phyloP scores from a whole-genome alignment of 2,329 filamentous ascomycete species.

The Dryadomyces sulphureus region DNA sequence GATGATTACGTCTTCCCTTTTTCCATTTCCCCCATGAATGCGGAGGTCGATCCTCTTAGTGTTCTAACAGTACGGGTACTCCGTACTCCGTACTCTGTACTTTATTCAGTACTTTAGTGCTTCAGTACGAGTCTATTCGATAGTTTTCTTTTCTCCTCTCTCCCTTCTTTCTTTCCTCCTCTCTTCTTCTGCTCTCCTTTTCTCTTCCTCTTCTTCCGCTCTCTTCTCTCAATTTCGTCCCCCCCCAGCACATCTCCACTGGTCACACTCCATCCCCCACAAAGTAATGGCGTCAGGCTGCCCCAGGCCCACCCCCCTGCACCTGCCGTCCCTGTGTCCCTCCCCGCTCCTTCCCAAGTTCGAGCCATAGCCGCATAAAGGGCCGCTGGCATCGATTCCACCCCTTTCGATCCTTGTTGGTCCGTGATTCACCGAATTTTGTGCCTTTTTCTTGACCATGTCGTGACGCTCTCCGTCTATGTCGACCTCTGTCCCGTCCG shows the following conservation, averaged over 20 bases:
- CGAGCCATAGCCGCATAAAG: neutral
- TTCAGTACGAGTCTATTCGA: too few species aligned
- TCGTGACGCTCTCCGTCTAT: conserved; percentile 17
- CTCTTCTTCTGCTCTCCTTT: neutral
- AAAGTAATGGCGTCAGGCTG: neutral
- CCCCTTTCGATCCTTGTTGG: neutral
- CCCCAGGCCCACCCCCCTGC: neutral
- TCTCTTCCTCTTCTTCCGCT: neutral
- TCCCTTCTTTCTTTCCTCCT: neutral
- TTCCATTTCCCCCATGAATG: too few species aligned
- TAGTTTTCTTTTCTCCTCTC: too few species aligned
- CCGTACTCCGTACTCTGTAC: neutral
- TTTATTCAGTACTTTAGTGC: too few species aligned
- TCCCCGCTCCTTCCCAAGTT: neutral
- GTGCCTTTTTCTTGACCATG: neutral
- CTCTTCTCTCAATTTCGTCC: neutral
- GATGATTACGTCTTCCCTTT: neutral
- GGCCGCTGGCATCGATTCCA: neutral
- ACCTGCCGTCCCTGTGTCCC: neutral
- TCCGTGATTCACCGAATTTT: neutral
- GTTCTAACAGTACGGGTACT: too few species aligned
- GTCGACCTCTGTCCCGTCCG: conserved; percentile 28
- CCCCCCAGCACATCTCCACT: neutral
- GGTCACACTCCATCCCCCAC: neutral
- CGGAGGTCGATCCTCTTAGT: too few species aligned